phyloP scores from a whole-genome alignment of 495 filamentous ascomycete genomes.

The Jackrogersella multiformis region DNA sequence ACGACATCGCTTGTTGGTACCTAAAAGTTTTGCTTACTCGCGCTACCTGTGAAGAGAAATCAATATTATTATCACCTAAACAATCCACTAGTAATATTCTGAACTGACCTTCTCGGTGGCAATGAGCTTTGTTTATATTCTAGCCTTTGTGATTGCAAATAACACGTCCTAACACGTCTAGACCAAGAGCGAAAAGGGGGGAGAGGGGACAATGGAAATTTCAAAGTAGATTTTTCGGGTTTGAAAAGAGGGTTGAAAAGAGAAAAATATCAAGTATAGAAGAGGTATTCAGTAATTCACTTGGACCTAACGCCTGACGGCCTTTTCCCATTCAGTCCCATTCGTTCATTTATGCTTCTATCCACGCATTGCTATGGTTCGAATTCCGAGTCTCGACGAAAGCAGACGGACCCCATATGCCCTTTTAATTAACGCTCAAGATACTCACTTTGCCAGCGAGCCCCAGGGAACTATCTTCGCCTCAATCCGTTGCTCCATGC shows the following conservation, averaged over 20 bases:
- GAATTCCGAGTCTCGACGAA: not conserved
- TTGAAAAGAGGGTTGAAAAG: too few species aligned
- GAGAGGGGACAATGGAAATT: not conserved
- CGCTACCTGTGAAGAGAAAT: not conserved
- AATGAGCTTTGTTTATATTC: slow-evolving; percentile 17
- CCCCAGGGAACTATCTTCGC: too few species aligned
- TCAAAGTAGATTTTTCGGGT: too few species aligned
- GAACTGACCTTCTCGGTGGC: not conserved
- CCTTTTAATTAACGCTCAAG: not conserved
- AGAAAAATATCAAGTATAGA: too few species aligned
- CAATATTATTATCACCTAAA: not conserved
- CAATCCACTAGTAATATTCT: not conserved
- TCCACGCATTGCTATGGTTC: not conserved
- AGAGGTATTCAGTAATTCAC: too few species aligned
- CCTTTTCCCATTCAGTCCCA: not conserved
- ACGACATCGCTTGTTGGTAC: not conserved
- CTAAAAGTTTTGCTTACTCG: not conserved
- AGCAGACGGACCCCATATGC: not conserved
- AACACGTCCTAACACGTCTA: not conserved
- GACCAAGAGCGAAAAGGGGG: too few species aligned
- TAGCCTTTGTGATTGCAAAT: slow-evolving; percentile 2
- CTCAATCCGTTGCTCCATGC: too few species aligned
- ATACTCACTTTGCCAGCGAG: not conserved
- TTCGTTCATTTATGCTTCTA: slow-evolving; percentile 19
- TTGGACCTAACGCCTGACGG: too few species aligned